A percentile compares a stretch with the other conserved stretches of the same genome.
Conservation (phyloP, 768 basidiomycete species). For the Gautieria morchelliformis region DNA sequence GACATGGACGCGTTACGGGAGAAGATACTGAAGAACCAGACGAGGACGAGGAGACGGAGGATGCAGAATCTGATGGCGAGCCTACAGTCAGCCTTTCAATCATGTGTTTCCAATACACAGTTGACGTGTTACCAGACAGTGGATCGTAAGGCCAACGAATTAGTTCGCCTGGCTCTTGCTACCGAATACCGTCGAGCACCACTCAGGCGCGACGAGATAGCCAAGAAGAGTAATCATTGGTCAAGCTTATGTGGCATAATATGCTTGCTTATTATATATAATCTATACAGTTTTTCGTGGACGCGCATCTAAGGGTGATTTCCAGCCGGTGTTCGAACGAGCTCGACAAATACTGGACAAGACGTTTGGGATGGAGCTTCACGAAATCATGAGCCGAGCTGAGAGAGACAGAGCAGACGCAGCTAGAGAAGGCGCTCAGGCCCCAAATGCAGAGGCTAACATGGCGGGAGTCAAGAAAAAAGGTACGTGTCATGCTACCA, state of each 20-base stretch:
- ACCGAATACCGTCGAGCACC: conserved; percentile 59
- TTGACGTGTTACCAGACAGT: conserved; percentile 38
- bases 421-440: conserved; percentile 25
- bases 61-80: background rate
- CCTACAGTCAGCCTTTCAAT: background rate
- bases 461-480: conserved; percentile 58
- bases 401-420: conserved; percentile 38
- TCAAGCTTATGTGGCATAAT: no score
- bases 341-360: conserved; percentile 58
- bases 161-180: conserved; percentile 78
- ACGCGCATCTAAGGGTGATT: conserved; percentile 37
- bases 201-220: conserved; percentile 75
- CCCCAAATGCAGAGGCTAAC: conserved; percentile 34
- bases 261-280: no score
- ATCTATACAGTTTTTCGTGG: conserved; percentile 32
- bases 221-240: conserved; percentile 55
- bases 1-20: conserved; percentile 20
- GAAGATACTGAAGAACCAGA: conserved; percentile 27
- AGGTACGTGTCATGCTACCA: conserved; percentile 28
- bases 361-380: conserved; percentile 78
- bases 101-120: background rate
- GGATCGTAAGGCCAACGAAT: conserved; percentile 53
- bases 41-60: conserved; percentile 19
- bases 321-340: conserved; percentile 49
- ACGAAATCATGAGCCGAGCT: conserved; percentile 60